A percentile compares a stretch with the other conserved stretches of the same genome.
phyloP scores from a whole-genome alignment of 2,329 filamentous ascomycete genomes.

The Leptosphaerulina australis region DNA sequence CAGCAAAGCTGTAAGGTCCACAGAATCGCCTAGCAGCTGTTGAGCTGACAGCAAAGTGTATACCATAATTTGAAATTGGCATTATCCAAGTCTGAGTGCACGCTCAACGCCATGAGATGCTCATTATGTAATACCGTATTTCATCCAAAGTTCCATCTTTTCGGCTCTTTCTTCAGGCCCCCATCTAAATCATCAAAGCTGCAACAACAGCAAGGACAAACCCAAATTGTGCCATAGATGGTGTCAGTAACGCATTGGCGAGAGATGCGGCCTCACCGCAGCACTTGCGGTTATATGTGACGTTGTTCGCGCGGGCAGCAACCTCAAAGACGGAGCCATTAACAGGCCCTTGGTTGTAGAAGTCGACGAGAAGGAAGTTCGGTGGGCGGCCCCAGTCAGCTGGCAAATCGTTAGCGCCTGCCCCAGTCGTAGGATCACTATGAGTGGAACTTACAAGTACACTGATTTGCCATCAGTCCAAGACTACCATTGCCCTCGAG shows the following conservation, averaged over 20 bases:
- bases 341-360: slow-evolving; percentile 46
- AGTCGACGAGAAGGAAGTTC: slow-evolving; percentile 52
- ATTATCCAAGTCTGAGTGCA: not conserved
- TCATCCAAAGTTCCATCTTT: not conserved
- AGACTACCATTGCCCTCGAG: slow-evolving; percentile 42
- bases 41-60: too few species aligned
- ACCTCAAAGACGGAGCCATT: slow-evolving; percentile 51
- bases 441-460: slow-evolving; percentile 38
- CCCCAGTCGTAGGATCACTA: not conserved
- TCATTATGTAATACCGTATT: not conserved
- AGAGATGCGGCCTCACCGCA: slow-evolving; percentile 55
- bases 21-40: too few species aligned
- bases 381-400: slow-evolving; percentile 46
- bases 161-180: too few species aligned
- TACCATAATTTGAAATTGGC: too few species aligned
- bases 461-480: slow-evolving; percentile 42
- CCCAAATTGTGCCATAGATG: slow-evolving; percentile 26
- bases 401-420: slow-evolving; percentile 21
- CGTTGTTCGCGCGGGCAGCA: slow-evolving; percentile 66
- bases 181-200: slow-evolving; percentile 27
- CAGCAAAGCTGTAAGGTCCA: not conserved
- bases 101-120: not conserved
- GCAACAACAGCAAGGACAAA: slow-evolving; percentile 27
- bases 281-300: slow-evolving; percentile 68
- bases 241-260: slow-evolving; percentile 14